Evolutionary conservation across 805 yeast species (phyloP).

Genomic region (Pichia ethanolica): DNA sequence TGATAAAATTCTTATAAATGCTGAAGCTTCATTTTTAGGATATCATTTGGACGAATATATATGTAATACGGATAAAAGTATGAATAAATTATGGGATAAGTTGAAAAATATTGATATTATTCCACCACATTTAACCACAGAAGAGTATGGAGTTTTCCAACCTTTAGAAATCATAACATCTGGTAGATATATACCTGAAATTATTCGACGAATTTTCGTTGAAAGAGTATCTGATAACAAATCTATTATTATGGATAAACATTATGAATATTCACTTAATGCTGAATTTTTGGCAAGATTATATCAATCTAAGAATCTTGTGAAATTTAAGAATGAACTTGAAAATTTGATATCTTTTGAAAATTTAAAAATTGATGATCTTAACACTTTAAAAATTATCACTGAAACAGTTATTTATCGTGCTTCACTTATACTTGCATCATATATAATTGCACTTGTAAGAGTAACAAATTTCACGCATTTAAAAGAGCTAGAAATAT

Average conservation of each 20-base stretch:
- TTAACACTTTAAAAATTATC: constrained; percentile 13
- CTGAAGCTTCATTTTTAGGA: constrained; percentile 54
- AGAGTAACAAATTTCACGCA: constrained; percentile 15
- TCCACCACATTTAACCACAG: constrained; percentile 9
- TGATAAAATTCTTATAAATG: constrained; percentile 25
- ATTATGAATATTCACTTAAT: background rate
- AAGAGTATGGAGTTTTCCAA: constrained; percentile 33
- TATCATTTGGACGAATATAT: constrained; percentile 29
- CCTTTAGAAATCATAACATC: constrained; percentile 50
- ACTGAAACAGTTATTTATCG: constrained; percentile 35
- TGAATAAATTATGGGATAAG: background rate
- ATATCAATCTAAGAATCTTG: background rate
- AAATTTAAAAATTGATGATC: constrained; percentile 5
- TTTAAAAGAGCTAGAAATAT: background rate
- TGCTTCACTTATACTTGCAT: constrained; percentile 37
- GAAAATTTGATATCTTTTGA: background rate
- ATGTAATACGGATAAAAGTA: background rate
- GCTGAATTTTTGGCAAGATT: constrained; percentile 4
- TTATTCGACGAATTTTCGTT: constrained; percentile 29
- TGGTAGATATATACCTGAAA: constrained; percentile 51
- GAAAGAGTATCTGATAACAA: background rate
- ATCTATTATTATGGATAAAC: no score
- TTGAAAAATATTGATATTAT: background rate
- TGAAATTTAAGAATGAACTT: background rate
- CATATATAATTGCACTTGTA: constrained; percentile 33